Percentiles rank a stretch among this genome's conserved stretches.
These are phyloP conservation scores for Psidium guajava DNA, from an alignment of 345 rosid genomes.

Conservation along the genomic window DNA sequence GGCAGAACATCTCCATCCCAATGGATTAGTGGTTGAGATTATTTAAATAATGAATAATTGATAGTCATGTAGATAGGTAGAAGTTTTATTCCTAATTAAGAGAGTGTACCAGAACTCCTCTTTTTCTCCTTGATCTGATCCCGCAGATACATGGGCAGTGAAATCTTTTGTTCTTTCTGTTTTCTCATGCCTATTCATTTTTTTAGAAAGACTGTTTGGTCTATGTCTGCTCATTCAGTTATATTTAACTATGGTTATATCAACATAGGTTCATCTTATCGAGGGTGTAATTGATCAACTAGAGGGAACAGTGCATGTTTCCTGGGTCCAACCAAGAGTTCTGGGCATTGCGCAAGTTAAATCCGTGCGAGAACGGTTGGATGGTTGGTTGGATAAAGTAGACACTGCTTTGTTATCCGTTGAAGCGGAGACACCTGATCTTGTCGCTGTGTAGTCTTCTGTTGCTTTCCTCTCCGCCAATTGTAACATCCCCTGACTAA, in stretches of 20 bases:
- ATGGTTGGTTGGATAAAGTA: constrained; percentile 76
- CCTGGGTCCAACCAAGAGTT: constrained; percentile 99
- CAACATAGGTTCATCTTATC: constrained; percentile 76
- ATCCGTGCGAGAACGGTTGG: constrained; percentile 75
- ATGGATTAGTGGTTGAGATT: background rate
- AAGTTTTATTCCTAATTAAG: background rate
- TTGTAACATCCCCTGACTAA: background rate
- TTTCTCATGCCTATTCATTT: background rate
- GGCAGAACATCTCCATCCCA: background rate
- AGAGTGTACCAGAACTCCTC: background rate
- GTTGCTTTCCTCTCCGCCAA: background rate
- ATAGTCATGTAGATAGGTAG: background rate
- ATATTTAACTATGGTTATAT: background rate
- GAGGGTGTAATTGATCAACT: constrained; percentile 97
- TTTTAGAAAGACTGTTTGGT: background rate
- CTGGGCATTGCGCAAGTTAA: constrained; percentile 81
- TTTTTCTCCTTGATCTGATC: background rate
- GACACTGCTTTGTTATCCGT: constrained; percentile 65
- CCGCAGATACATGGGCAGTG: background rate
- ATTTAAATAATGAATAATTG: background rate
- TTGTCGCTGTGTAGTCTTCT: constrained; percentile 42
- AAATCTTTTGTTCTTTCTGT: background rate
- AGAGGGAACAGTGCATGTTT: constrained; percentile 74
- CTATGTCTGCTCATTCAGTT: background rate
- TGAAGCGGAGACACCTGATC: constrained; percentile 97